Evolutionary conservation across 441 rosid species (phyloP).

Genomic region (Croton laevigatus): DNA sequence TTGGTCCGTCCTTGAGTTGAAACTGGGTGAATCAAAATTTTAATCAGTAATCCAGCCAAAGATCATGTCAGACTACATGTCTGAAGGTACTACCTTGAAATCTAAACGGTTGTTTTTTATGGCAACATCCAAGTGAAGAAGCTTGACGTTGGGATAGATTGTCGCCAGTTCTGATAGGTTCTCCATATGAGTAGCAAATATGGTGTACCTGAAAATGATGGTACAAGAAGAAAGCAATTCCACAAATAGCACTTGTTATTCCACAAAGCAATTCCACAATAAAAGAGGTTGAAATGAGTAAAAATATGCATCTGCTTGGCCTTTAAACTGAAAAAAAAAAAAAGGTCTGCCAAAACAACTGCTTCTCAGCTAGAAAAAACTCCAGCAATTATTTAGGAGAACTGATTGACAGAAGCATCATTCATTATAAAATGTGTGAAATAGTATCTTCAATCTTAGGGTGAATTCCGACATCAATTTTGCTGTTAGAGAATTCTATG

Average conservation of each 20-base stretch:
- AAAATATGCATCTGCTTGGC: too few species aligned
- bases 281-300: too few species aligned
- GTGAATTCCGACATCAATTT: not conserved
- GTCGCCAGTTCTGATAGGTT: conserved; percentile 82
- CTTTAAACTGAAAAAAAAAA: too few species aligned
- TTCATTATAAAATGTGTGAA: not conserved
- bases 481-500: not conserved
- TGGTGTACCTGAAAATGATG: conserved; percentile 62
- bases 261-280: not conserved
- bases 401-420: not conserved
- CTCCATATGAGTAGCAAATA: conserved; percentile 96
- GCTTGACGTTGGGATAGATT: conserved; percentile 83
- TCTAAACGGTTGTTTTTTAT: conserved; percentile 71
- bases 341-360: too few species aligned
- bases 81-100: conserved; percentile 61
- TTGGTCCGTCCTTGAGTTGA: conserved; percentile 78
- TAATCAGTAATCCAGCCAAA: not conserved
- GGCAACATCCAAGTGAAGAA: conserved; percentile 80
- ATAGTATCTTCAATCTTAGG: not conserved
- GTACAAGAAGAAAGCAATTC: not conserved
- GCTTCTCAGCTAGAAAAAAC: too few species aligned
- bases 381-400: too few species aligned
- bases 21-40: conserved; percentile 43
- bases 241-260: too few species aligned
- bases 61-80: not conserved